A percentile compares a stretch with the other conserved stretches of the same genome.
Conservation (phyloP, 2,329 filamentous ascomycete species). For the Xylaria sp. region DNA sequence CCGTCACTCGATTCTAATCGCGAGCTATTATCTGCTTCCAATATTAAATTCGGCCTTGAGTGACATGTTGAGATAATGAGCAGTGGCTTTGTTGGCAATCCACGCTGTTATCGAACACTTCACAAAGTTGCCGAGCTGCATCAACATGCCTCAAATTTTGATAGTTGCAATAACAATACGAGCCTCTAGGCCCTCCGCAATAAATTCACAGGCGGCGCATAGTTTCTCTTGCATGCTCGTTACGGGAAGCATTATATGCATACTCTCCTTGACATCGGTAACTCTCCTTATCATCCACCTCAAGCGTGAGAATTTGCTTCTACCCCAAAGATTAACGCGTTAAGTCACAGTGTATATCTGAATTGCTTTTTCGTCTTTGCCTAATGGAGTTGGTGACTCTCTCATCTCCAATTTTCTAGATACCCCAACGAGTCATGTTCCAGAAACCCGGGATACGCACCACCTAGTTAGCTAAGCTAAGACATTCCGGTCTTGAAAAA, state of each 20-base stretch:
- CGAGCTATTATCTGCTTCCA: not conserved
- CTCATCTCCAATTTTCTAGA: too few relatives aligned
- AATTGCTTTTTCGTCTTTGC: too few relatives aligned
- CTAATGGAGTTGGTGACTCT: too few relatives aligned
- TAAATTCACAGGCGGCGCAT: not conserved
- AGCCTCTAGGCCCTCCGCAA: not conserved
- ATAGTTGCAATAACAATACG: conserved; percentile 5
- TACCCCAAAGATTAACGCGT: too few relatives aligned
- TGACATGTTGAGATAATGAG: not conserved
- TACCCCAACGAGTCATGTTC: too few relatives aligned
- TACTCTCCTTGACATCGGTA: conserved; percentile 10
- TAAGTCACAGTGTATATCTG: too few relatives aligned
- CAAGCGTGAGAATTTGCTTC: not conserved
- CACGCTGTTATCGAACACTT: too few relatives aligned
- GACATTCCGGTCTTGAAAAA: too few relatives aligned
- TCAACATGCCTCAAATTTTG: not conserved
- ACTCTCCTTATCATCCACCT: not conserved
- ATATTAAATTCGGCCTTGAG: not conserved
- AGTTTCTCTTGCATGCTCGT: not conserved
- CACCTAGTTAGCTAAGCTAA: too few relatives aligned
- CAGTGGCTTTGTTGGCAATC: too few relatives aligned
- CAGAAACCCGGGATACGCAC: too few relatives aligned
- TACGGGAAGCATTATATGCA: not conserved
- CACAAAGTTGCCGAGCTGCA: too few relatives aligned
- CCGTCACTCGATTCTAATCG: conserved; percentile 25